These are phyloP conservation scores for Aspergillus leporis DNA, from an alignment of 495 filamentous ascomycete genomes.

Conservation along the genomic window DNA sequence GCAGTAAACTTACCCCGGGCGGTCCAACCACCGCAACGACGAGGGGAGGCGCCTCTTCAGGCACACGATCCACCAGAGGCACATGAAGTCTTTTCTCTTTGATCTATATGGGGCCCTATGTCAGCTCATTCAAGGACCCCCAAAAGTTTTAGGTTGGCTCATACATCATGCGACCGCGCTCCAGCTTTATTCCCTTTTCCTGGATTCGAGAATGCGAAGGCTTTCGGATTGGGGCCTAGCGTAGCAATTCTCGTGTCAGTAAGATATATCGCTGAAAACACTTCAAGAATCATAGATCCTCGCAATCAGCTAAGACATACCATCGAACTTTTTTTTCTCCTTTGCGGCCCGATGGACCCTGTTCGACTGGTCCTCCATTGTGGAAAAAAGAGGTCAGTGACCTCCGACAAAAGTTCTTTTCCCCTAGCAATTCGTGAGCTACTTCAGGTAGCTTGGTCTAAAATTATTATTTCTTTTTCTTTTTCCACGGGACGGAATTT, in stretches of 20 bases:
- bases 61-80: conserved; percentile 89
- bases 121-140: conserved; percentile 8
- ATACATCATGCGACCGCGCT: conserved; percentile 87
- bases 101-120: conserved; percentile 51
- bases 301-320: conserved; percentile 29
- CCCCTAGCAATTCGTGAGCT: conserved; percentile 13
- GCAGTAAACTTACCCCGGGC: conserved; percentile 67
- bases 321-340: conserved; percentile 81
- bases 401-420: conserved; percentile 30
- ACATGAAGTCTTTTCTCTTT: conserved; percentile 96
- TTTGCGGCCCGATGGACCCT: conserved; percentile 83
- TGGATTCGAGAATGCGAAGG: conserved; percentile 83
- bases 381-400: conserved; percentile 32
- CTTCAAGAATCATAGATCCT: not conserved
- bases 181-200: conserved; percentile 82
- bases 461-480: conserved; percentile 40
- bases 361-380: conserved; percentile 83
- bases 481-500: conserved; percentile 32
- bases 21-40: conserved; percentile 92
- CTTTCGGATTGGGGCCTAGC: conserved; percentile 82
- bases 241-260: not conserved
- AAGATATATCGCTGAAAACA: not conserved
- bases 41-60: conserved; percentile 92
- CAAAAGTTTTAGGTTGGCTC: conserved; percentile 19
- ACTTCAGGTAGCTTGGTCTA: conserved; percentile 25